Percentiles rank a stretch among this genome's conserved stretches.
Conservation (phyloP, 306 rosid species). For the Vigna mungo region DNA sequence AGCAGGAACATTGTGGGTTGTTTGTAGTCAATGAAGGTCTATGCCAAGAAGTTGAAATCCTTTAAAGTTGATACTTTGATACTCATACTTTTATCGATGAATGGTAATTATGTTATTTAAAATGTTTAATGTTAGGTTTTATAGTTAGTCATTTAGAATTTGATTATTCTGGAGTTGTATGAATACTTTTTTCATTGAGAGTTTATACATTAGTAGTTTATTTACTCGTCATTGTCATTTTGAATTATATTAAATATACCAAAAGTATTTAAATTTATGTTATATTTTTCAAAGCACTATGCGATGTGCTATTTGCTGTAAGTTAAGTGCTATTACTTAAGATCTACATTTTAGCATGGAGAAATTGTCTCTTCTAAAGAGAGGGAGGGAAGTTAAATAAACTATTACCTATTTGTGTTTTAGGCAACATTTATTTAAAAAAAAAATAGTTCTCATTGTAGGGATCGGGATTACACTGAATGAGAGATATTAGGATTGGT, state of each 20-base stretch:
- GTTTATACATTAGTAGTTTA: not conserved
- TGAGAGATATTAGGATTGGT: not conserved
- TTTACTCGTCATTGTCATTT: not conserved
- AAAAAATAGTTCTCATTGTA: not conserved
- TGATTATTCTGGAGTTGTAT: constrained; percentile 7
- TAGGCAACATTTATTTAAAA: not conserved
- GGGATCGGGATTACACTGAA: not conserved
- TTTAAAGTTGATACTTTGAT: constrained; percentile 14
- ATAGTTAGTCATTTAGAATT: not conserved
- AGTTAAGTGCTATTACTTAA: not conserved
- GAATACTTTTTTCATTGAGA: not conserved
- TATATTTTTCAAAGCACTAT: not conserved
- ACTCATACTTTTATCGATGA: not conserved
- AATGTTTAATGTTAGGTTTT: constrained; percentile 15
- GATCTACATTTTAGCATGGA: not conserved
- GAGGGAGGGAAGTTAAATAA: not conserved
- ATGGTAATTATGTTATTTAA: not conserved
- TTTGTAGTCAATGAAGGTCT: constrained; percentile 21
- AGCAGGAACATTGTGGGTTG: constrained; percentile 4
- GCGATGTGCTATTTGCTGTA: not conserved
- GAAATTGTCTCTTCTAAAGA: not conserved
- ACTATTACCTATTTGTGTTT: not conserved
- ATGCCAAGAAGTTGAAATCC: constrained; percentile 6
- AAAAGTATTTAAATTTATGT: not conserved
- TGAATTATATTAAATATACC: constrained; percentile 1